phyloP scores from a whole-genome alignment of 2,329 filamentous ascomycete species.

The Fusarium anguioides region DNA sequence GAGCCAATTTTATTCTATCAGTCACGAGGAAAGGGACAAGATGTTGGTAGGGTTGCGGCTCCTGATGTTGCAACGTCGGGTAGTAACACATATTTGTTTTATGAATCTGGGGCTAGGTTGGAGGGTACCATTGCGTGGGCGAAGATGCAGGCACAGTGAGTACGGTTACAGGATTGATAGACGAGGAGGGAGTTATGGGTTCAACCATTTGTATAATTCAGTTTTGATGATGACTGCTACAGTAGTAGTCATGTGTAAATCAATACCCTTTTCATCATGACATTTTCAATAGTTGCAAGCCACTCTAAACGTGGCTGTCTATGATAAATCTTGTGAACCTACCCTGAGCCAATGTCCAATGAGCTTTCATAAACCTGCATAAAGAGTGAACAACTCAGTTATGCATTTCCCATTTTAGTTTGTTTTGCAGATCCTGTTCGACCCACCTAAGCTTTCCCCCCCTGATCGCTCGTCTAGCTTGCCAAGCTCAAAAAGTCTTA shows the following conservation, averaged over 20 bases:
- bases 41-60: conserved; percentile 13
- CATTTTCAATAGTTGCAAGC: too few relatives aligned
- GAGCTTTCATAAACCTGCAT: background rate
- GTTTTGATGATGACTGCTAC: background rate
- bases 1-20: conserved; percentile 19
- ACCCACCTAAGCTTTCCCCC: background rate
- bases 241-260: accelerated
- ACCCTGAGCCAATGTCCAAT: background rate
- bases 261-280: accelerated
- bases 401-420: background rate
- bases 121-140: conserved; percentile 20
- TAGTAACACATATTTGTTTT: conserved; percentile 16
- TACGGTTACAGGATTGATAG: too few relatives aligned
- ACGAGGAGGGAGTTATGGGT: background rate
- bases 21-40: background rate
- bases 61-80: conserved; percentile 4
- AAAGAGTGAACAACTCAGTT: background rate
- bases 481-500: too few relatives aligned
- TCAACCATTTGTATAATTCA: too few relatives aligned
- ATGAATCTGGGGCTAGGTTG: conserved; percentile 10
- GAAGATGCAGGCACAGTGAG: background rate
- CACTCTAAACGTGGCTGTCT: background rate
- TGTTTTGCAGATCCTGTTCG: too few relatives aligned
- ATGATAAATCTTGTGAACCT: background rate
- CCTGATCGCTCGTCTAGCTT: background rate